Evolutionary conservation across 805 yeast genomes (phyloP), one percentile per base, ranked within the genome.

Genomic region (Tetrapisispora fleetii): DNA sequence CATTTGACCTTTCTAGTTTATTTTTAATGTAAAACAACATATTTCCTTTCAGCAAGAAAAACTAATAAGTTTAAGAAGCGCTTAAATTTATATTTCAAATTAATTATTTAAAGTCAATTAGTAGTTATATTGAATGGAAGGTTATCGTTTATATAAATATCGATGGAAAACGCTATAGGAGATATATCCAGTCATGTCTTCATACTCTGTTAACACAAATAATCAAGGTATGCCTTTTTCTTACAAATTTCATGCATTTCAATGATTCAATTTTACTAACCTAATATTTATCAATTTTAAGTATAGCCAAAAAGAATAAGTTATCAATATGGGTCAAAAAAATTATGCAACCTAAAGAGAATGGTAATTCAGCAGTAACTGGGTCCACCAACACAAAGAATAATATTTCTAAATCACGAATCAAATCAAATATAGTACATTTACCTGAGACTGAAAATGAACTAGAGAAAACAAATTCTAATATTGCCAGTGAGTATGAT

Each of bases 261-360:
- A 4, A 32, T 14, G 35, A 14, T 13, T 32, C 35, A 11, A 32
- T 13, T 32, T 13, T 32, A 32, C 35, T 32, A 32, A 32, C 35
- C 10, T 32, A 4, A 6, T 11, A 32, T 32, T 13, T 32, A 32
- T 32, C 10, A 32, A 13, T 6, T 32, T 32, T 7, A 11, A 32
- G 4, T 36, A 17, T 18, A 41, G 58, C 48, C 22, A 62, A 57
- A 32, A 63, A 58, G 48, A 62, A 55, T 46, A 64, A 62, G 46
- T 38, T 64, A 32, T 59, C 67, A 3, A 51, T 55, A 3, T 64
- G 68, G 68, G 60, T 64, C 39, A 63, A 55, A 46, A 56, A 58
- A 35, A 58, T 64, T n/a, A 64, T 64, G 13, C 64, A 58, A 50
- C 62, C 64, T 2, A 56, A 47, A 40, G 61, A 57, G 6, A 41